Evolutionary conservation across 1,284 basidiomycete species (phyloP).

Genomic region (Exobasidium rhododendri): DNA sequence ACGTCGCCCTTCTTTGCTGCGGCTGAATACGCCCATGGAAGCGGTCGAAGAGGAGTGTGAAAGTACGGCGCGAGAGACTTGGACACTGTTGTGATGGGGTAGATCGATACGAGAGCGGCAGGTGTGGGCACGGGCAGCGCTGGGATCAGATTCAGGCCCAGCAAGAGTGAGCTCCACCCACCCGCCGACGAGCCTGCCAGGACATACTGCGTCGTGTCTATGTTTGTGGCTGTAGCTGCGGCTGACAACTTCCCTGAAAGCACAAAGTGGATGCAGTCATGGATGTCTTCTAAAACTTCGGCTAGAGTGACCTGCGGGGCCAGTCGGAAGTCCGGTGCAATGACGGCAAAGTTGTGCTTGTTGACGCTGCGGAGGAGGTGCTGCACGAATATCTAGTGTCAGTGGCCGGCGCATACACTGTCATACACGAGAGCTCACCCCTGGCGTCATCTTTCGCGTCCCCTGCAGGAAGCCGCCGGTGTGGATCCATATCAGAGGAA

Average conservation of each 20-base stretch:
- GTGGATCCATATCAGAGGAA: slow-evolving; percentile 36
- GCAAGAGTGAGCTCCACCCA: slow-evolving; percentile 34
- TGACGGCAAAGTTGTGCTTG: slow-evolving; percentile 24
- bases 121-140: slow-evolving; percentile 9
- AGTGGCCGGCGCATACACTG: background rate
- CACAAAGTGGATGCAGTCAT: slow-evolving; percentile 28
- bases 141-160: slow-evolving; percentile 22
- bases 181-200: slow-evolving; percentile 35
- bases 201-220: slow-evolving; percentile 21
- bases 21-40: slow-evolving; percentile 29
- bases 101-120: slow-evolving; percentile 32
- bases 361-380: slow-evolving; percentile 31
- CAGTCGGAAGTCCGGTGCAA: slow-evolving; percentile 38
- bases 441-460: slow-evolving; percentile 36
- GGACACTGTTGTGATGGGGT: slow-evolving; percentile 35
- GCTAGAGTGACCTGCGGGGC: slow-evolving; percentile 33
- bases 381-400: background rate
- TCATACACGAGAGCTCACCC: background rate
- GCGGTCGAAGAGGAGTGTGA: slow-evolving; percentile 28
- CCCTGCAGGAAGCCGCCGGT: slow-evolving; percentile 38
- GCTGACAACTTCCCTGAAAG: slow-evolving; percentile 12
- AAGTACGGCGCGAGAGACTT: slow-evolving; percentile 26
- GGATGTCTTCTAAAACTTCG: slow-evolving; percentile 31
- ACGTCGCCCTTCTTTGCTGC: slow-evolving; percentile 3
- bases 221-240: background rate